These are phyloP conservation scores for Colletotrichum lindemuthianum DNA, from an alignment of 2,329 filamentous ascomycete species.

Conservation along the genomic window DNA sequence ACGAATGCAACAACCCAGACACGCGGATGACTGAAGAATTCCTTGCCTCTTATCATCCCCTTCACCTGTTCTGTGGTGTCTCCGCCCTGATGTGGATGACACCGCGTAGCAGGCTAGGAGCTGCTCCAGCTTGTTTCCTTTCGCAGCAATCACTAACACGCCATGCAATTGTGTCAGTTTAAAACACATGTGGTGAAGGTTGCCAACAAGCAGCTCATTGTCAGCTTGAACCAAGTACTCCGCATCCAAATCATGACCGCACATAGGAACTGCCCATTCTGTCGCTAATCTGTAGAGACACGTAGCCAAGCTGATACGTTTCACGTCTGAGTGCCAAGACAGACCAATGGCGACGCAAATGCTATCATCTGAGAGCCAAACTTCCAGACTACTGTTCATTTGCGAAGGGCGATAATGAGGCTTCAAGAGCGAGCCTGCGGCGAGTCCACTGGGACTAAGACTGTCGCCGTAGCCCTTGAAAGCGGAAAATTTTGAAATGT, in stretches of 20 bases:
- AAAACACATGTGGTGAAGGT: background rate
- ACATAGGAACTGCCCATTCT: too few relatives aligned
- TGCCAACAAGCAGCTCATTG: background rate
- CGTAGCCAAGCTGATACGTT: rapidly evolving
- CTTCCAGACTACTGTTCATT: background rate
- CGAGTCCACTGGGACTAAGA: background rate
- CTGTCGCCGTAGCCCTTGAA: background rate
- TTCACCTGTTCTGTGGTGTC: too few relatives aligned
- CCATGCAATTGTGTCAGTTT: background rate
- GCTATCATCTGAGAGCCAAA: rapidly evolving
- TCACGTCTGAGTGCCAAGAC: background rate
- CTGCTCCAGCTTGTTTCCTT: background rate
- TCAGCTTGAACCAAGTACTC: too few relatives aligned
- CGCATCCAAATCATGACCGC: too few relatives aligned
- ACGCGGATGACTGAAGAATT: too few relatives aligned
- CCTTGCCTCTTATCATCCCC: too few relatives aligned
- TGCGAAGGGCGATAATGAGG: background rate
- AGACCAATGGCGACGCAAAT: background rate
- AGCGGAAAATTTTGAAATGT: too few relatives aligned
- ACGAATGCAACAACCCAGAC: too few relatives aligned
- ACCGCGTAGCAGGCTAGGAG: background rate
- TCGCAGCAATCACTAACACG: background rate
- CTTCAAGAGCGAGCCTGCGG: background rate
- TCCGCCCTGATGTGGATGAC: too few relatives aligned
- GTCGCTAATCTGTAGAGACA: background rate